Conservation (phyloP, 805 yeast species). For the Cyberlindnera amylophila region DNA sequence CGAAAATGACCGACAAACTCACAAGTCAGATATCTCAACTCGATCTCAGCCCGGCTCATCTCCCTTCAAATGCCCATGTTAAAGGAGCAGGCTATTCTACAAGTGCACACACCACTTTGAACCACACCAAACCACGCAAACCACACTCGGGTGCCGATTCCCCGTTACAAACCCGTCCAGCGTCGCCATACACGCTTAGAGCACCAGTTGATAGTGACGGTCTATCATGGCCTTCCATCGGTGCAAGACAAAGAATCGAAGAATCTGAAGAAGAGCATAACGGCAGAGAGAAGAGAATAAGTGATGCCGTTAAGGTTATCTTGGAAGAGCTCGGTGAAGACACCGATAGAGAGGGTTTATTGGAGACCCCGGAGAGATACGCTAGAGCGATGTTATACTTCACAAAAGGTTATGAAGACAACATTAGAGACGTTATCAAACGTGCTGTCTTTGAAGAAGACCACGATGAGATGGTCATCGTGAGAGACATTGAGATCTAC, state of each 20-base stretch:
- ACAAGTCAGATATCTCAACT: slow-evolving; percentile 17
- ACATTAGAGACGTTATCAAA: slow-evolving; percentile 80
- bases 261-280: slow-evolving; percentile 61
- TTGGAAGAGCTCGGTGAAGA: slow-evolving; percentile 90
- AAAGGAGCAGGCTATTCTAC: slow-evolving; percentile 22
- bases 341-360: slow-evolving; percentile 63
- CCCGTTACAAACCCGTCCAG: slow-evolving; percentile 71
- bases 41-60: slow-evolving; percentile 4
- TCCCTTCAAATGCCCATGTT: slow-evolving; percentile 13
- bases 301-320: slow-evolving; percentile 68
- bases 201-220: slow-evolving; percentile 91
- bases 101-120: slow-evolving; percentile 18
- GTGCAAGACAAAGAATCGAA: slow-evolving; percentile 75
- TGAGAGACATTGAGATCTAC: slow-evolving; percentile 86
- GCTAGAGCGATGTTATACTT: slow-evolving; percentile 95
- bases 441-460: slow-evolving; percentile 96
- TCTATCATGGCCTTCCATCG: slow-evolving; percentile 88
- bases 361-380: slow-evolving; percentile 93
- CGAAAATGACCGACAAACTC: slow-evolving; percentile 14
- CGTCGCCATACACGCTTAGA: slow-evolving; percentile 75
- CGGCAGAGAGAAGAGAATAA: slow-evolving; percentile 71
- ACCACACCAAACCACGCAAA: slow-evolving; percentile 13
- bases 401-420: slow-evolving; percentile 96
- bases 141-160: slow-evolving; percentile 31
- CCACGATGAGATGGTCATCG: slow-evolving; percentile 99